Conservation (phyloP, 768 basidiomycete genomes). For the Tricholoma flavovirens region DNA sequence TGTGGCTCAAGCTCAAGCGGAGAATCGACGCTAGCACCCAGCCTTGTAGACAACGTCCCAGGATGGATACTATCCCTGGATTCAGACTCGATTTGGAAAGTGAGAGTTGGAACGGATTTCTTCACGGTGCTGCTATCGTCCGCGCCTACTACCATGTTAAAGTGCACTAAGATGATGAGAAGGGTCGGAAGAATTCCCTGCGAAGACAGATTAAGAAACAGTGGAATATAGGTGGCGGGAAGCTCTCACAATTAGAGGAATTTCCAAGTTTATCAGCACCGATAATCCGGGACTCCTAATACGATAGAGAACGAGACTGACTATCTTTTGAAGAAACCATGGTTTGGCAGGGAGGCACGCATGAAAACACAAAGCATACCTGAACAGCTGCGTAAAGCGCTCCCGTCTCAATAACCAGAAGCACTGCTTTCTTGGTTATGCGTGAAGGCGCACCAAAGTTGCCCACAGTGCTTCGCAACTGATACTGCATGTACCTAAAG, state of each 20-base stretch:
- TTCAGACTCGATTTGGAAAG: too few species aligned
- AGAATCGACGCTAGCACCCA: too few species aligned
- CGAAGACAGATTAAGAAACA: background rate
- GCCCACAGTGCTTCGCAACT: background rate
- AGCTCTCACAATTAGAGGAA: constrained; percentile 1
- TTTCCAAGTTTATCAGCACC: constrained; percentile 3
- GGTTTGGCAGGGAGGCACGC: too few species aligned
- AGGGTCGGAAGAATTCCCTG: constrained; percentile 7
- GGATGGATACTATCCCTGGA: too few species aligned
- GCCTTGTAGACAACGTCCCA: too few species aligned
- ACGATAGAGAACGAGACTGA: background rate
- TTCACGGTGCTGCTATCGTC: too few species aligned
- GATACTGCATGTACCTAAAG: constrained; percentile 4
- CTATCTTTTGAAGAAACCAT: background rate
- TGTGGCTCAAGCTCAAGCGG: too few species aligned
- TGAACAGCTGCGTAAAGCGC: constrained; percentile 1
- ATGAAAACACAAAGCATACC: background rate
- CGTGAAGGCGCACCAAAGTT: background rate
- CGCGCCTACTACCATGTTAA: background rate
- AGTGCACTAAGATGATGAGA: constrained; percentile 4
- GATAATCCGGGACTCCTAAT: background rate
- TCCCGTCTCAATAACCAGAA: constrained; percentile 3
- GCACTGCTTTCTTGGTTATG: background rate
- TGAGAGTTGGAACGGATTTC: too few species aligned
- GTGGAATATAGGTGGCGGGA: background rate